Evolutionary conservation across 129 eudicot species (phyloP), one percentile per base, ranked within the genome.

Genomic region (Helianthus tuberosus): DNA sequence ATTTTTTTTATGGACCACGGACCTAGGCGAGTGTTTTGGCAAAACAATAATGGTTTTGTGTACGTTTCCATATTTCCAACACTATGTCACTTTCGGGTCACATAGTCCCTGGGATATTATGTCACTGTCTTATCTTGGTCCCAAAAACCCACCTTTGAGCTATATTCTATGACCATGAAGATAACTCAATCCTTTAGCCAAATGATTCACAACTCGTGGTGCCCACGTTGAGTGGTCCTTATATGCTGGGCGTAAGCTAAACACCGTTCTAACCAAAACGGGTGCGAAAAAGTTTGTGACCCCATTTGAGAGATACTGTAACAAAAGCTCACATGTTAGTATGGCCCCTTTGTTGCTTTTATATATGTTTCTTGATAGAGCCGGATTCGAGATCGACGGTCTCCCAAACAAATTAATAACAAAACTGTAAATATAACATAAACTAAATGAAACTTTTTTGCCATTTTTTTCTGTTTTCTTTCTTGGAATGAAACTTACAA

Each of bases 101-200:
- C 81, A 51, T 70, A 77, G 66, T 71, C 77, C 73, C 58, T 51
- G 29, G 60, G 77, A 78, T 71, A 78, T 25, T 41, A 52, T 25
- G 73, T 71, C 72, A 64, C 38, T 78, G 44, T 78, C 82, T 71
- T 63, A 32, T 11, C n/a, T 63, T 63, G 82, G 82, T 78, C 82
- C 82, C 82, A 15, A 53, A 70, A 78, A 70, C 66, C 71, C 55
- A 77, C 55, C 66, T 39, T 60, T 53, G 59, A 12, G 13, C 12
- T 27, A 27, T 27, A 1, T 27, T 35, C 4, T 7, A 8, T 43
- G 10, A 29, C 68, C 63, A 27, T 20, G 35, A 67, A 67, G 74
- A 67, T 67, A 69, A 63, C 63, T 50, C 54, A 51, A 54, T 48
- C 38, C 61, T 47, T 49, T 27, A 75, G 35, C 73, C 62, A 68